Evolutionary conservation across 441 rosid species (phyloP), one percentile per base, ranked within the genome.

Genomic region (Gossypium gossypioides): DNA sequence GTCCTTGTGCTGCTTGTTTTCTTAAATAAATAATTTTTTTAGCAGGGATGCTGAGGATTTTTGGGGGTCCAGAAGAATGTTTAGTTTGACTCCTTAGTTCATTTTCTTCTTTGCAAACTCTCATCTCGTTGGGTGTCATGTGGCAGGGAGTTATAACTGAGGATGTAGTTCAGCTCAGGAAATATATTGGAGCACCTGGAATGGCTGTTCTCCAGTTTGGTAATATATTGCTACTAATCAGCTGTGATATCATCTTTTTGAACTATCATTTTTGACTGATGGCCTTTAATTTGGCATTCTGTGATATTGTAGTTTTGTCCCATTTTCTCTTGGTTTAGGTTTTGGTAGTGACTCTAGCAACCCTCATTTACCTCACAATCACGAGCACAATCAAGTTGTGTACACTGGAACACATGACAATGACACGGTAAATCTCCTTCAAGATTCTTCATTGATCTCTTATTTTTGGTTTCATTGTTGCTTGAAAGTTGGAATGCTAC

Each of bases 181-280:
- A 84, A 83, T 84, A 87, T 19, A 90, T 94, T 19, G 92, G 89
- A 61, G 97, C 93, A 16, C 99, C 97, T 69, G 97, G 97, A 86
- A 94, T 94, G 99, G 91, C 90, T 54, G 99, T 94, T 77, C 97
- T 94, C 64, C 99, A 94, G 79, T 94, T 94, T 80, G 99, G 99
- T 94, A 89, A 77, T 64, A 21, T 74, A 18, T 9, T 34, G 3
- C 69, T 48, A 68, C 22, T 66, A 18, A 74, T 58, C 74, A 67
- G 50, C 40, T 62, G 8, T 51, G 50, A 15, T 51, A 65, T 58
- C 22, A 46, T 15, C 42, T 58, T 61, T 29, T 22, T n/a, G 55
- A 27, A 44, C 21, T 12, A n/a, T 42, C 51, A 24, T 3, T 46
- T 19, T 18, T 76, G 12, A n/a, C 63, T 55, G 34, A 55, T 61